Conservation (phyloP, 163 green algal species). For the Trebouxia gelatinosa region DNA sequence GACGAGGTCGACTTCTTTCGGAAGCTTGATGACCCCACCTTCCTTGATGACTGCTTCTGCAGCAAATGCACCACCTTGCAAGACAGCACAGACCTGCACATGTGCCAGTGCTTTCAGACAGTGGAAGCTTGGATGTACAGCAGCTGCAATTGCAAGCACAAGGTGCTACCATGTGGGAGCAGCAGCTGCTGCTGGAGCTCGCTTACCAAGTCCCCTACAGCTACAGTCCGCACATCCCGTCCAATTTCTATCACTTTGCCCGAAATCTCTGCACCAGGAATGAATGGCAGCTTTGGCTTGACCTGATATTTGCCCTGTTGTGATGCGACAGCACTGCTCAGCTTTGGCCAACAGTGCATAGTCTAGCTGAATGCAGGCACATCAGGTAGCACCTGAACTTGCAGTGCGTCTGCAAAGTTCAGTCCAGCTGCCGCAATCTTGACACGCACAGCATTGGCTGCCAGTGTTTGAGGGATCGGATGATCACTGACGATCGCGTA, state of each 20-base stretch:
- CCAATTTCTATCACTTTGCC: constrained; percentile 73
- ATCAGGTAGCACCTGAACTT: constrained; percentile 36
- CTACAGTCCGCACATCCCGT: constrained; percentile 52
- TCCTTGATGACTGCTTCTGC: constrained; percentile 63
- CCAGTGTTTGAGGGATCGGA: constrained; percentile 23
- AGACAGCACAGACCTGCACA: constrained; percentile 67
- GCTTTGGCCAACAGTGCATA: not conserved
- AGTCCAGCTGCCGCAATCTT: constrained; percentile 54
- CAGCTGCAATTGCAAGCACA: no score
- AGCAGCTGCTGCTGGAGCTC: not conserved
- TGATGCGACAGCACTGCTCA: not conserved
- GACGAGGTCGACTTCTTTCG: constrained; percentile 11
- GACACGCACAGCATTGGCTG: constrained; percentile 47
- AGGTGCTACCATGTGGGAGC: no score
- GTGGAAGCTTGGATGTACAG: no score
- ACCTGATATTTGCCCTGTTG: constrained; percentile 85
- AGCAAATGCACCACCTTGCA: constrained; percentile 65
- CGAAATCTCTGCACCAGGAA: constrained; percentile 81
- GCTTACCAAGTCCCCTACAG: constrained; percentile 64
- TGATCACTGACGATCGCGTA: constrained; percentile 17
- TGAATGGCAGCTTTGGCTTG: constrained; percentile 76
- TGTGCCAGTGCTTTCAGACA: not conserved
- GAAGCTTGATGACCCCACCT: constrained; percentile 40
- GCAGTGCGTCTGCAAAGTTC: constrained; percentile 78
- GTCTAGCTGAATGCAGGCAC: not conserved